Evolutionary conservation across 345 rosid species (phyloP).

Genomic region (Excoecaria cochinchinensis): DNA sequence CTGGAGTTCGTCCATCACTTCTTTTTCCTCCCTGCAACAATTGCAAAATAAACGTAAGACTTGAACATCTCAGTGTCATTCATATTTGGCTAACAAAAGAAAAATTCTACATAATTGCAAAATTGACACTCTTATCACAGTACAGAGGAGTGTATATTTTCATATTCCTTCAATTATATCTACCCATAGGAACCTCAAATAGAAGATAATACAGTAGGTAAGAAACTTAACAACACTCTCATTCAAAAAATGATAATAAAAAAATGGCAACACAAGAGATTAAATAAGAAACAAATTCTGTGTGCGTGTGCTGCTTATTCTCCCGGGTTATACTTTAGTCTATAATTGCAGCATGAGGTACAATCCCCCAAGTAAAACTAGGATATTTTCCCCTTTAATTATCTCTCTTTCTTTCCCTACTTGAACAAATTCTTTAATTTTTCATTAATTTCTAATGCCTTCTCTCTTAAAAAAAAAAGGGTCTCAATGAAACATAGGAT

Average conservation of each 20-base stretch:
- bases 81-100: constrained; percentile 13
- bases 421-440: not conserved
- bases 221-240: not conserved
- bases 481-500: not conserved
- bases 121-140: not conserved
- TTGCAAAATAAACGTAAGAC: constrained; percentile 13
- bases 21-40: constrained; percentile 80
- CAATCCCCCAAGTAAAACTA: not conserved
- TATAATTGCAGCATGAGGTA: not conserved
- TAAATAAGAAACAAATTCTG: no score
- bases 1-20: constrained; percentile 86
- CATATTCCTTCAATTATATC: constrained; percentile 1
- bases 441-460: not conserved
- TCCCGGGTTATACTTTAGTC: no score
- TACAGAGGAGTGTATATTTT: not conserved
- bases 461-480: not conserved
- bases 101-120: not conserved
- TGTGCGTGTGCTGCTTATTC: no score
- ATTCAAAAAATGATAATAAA: not conserved
- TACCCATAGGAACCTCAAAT: not conserved
- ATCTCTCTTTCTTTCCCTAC: not conserved
- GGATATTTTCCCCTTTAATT: not conserved
- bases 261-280: not conserved
- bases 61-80: constrained; percentile 3
- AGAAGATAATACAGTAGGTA: not conserved